phyloP scores from a whole-genome alignment of 352 stramenopile species.

The Phytophthora idaei region DNA sequence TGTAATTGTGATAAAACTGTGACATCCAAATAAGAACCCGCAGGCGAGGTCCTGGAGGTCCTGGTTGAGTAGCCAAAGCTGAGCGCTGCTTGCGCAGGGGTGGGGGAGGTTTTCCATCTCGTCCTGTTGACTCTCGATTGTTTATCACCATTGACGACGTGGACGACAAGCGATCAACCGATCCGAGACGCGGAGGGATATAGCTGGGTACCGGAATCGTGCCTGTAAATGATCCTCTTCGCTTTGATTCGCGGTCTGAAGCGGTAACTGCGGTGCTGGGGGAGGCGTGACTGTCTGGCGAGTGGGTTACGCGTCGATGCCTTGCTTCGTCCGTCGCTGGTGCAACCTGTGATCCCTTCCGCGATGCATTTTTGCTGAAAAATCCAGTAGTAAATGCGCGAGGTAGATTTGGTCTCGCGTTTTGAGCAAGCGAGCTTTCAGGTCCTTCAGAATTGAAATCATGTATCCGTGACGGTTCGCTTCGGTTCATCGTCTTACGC shows the following conservation, averaged over 20 bases:
- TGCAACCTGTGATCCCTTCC: conserved; percentile 18
- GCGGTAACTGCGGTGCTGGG: neutral
- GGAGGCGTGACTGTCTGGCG: neutral
- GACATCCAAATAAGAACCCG: conserved; percentile 41
- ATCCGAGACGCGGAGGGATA: conserved; percentile 15
- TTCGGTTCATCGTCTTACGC: conserved; percentile 24
- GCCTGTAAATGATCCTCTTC: conserved; percentile 24
- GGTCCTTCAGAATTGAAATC: conserved; percentile 11
- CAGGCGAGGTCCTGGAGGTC: conserved; percentile 19
- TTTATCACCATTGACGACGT: conserved; percentile 24
- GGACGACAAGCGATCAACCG: conserved; percentile 18
- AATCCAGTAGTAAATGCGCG: neutral
- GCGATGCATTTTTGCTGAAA: conserved; percentile 8
- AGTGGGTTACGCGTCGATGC: neutral
- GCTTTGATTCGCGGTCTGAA: conserved; percentile 2
- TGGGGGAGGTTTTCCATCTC: conserved; percentile 14
- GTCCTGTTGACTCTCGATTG: conserved; percentile 18
- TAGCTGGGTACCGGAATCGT: conserved; percentile 26
- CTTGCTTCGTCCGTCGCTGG: conserved; percentile 9
- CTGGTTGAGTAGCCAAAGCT: conserved; percentile 41
- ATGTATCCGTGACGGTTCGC: neutral
- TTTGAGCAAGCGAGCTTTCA: conserved; percentile 8
- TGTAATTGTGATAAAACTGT: conserved; percentile 49
- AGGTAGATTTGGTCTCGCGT: neutral
- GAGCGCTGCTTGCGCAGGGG: conserved; percentile 31